Percentiles rank a stretch among this genome's conserved stretches.
Conservation (phyloP, 768 basidiomycete species). For the Mycena rosella region DNA sequence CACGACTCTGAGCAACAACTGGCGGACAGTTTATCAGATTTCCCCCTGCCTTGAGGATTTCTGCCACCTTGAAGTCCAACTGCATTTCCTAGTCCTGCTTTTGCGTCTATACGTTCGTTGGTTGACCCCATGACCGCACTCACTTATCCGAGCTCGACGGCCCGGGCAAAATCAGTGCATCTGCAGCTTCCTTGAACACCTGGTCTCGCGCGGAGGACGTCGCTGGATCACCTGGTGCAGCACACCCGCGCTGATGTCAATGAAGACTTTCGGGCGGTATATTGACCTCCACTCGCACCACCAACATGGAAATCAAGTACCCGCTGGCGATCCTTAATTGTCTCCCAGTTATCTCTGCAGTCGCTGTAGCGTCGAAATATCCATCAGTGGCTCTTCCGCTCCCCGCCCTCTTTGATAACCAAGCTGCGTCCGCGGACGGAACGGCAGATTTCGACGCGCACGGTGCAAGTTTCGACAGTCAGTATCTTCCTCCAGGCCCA, state of each 20-base stretch:
- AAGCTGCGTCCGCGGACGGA: conserved; percentile 29
- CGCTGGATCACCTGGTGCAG: conserved; percentile 9
- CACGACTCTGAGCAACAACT: too few species aligned
- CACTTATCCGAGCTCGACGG: neutral
- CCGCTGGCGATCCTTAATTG: neutral
- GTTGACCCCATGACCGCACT: neutral
- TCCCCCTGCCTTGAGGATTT: too few species aligned
- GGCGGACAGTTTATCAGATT: too few species aligned
- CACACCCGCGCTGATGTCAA: neutral
- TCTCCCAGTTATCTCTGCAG: neutral
- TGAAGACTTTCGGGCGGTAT: neutral
- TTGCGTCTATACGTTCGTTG: neutral
- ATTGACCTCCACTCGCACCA: neutral
- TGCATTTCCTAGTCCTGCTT: too few species aligned
- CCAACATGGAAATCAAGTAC: conserved; percentile 12
- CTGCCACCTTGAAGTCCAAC: too few species aligned
- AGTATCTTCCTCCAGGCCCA: conserved; percentile 19
- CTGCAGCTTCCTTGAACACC: neutral
- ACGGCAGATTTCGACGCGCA: conserved; percentile 22
- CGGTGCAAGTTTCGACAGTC: conserved; percentile 32
- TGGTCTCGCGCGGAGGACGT: neutral
- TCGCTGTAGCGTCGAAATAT: neutral
- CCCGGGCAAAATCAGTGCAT: too few species aligned
- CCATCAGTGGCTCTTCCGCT: neutral
- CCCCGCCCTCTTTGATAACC: conserved; percentile 21